Conservation (phyloP, 1,139 yeast species). For the Candida sp. region DNA sequence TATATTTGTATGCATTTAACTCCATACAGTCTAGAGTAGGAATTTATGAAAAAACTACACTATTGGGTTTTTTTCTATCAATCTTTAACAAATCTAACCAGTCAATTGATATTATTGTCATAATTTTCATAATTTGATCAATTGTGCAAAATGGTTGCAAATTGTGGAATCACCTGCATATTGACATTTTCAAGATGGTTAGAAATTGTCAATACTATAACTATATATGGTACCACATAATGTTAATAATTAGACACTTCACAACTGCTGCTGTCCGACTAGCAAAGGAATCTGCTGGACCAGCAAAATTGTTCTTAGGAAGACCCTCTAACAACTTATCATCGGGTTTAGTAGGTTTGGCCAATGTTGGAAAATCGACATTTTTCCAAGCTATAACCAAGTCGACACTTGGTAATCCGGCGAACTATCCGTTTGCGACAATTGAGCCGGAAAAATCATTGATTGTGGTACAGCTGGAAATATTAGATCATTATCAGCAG, state of each 20-base stretch:
- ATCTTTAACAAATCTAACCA: no score
- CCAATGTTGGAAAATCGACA: slow-evolving; percentile 95
- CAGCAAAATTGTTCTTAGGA: slow-evolving; percentile 42
- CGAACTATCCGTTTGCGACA: slow-evolving; percentile 97
- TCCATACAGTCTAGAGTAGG: no score
- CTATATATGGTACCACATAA: background rate
- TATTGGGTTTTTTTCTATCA: no score
- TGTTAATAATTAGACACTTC: background rate
- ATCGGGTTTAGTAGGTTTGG: slow-evolving; percentile 96
- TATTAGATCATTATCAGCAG: slow-evolving; percentile 73
- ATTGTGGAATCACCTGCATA: background rate
- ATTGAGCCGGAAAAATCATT: slow-evolving; percentile 99
- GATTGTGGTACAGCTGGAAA: slow-evolving; percentile 91
- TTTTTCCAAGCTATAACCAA: slow-evolving; percentile 85
- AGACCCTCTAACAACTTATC: slow-evolving; percentile 98
- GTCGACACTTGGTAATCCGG: slow-evolving; percentile 96
- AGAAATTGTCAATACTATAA: no score
- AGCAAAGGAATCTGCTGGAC: background rate
- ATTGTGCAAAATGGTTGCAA: background rate
- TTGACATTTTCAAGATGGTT: background rate
- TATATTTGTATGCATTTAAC: no score
- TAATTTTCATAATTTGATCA: no score
- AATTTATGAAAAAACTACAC: no score
- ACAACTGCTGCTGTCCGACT: background rate
- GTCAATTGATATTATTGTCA: no score